Evolutionary conservation across 371 early-diverging fungal genomes (phyloP), one percentile per base, ranked within the genome.

Genomic region (Mortierella polycephala): DNA sequence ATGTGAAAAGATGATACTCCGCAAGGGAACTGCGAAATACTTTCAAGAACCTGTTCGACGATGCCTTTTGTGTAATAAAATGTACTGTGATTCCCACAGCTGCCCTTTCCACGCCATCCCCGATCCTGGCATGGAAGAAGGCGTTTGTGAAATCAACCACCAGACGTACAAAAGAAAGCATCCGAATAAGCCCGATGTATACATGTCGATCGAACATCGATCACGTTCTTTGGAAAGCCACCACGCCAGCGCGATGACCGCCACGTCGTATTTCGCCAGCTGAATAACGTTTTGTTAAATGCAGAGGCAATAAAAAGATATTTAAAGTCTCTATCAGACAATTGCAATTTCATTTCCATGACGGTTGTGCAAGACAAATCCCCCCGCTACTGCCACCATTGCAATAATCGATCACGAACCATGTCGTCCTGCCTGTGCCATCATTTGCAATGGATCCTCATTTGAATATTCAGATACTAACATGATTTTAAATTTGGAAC

Each of bases 71-170:
- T 61, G 61, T 16, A 61, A 61, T 16, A 61, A 61, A 52, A 51
- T 10, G 14, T 61, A n/a, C 21, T 61, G 61, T 11, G 50, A 23
- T n/a, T 61, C 37, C 41, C 61, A 61, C 18, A 4, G 40, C 7
- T 51, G 61, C 16, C 41, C 7, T 1, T 23, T 18, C 30, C 42
- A 62, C 11, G 16, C 42, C 3, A n/a, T n/a, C n/a, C n/a, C 40
- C 51, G 37, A 0, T 42, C 8, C 44, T 20, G 18, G 18, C 23
- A 42, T 14, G 5, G 16, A 16, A 21, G 21, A 8, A 18, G 62
- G 62, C 13, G 62, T 62, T 7, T 62, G 62, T 14, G 62, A 62
- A 53, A 62, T 62, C 44, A 62, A 62, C 14, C 62, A 62, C 16
- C 41, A 21, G n/a, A 62, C 62, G 20, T 62, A 62, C 45, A 42